These are phyloP conservation scores for Rosa chinensis DNA, from an alignment of 306 rosid genomes.

Conservation along the genomic window DNA sequence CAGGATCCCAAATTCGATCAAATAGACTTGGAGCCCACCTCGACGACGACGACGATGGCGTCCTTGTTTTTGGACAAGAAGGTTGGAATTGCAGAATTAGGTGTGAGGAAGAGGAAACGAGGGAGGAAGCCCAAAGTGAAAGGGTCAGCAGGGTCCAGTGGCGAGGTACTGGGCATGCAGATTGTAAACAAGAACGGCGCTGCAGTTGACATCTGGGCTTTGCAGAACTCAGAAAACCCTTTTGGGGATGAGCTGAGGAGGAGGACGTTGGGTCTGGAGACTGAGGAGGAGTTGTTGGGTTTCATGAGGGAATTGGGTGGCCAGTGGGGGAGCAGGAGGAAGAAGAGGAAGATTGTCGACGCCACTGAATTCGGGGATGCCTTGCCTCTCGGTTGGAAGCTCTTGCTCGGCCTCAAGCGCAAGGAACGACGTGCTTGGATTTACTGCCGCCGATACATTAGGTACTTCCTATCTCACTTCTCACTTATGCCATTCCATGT, in stretches of 20 bases:
- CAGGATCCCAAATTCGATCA: conserved; percentile 69
- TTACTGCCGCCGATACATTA: conserved; percentile 80
- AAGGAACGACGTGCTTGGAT: conserved; percentile 85
- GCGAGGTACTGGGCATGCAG: conserved; percentile 34
- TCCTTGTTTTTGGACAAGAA: neutral
- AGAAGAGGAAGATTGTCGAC: conserved; percentile 77
- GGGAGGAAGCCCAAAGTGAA: conserved; percentile 77
- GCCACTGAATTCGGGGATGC: conserved; percentile 61
- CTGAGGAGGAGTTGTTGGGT: conserved; percentile 65
- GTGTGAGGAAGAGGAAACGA: conserved; percentile 62
- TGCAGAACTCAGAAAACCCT: conserved; percentile 49
- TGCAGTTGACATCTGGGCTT: conserved; percentile 38
- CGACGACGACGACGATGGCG: neutral
- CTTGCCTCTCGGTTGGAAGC: conserved; percentile 77
- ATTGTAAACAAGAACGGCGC: conserved; percentile 49
- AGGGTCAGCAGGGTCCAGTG: conserved; percentile 15
- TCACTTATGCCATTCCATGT: neutral
- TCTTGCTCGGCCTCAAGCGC: conserved; percentile 71
- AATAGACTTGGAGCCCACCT: conserved; percentile 41
- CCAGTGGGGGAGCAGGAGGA: conserved; percentile 85
- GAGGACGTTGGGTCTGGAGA: conserved; percentile 57
- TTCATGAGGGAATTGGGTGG: conserved; percentile 79
- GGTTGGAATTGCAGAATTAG: conserved; percentile 2
- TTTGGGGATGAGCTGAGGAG: conserved; percentile 61
- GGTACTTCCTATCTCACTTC: conserved; percentile 33